Evolutionary conservation across 2,329 filamentous ascomycete genomes (phyloP), one percentile per base, ranked within the genome.

Genomic region (Hymenoscyphus salicellus): DNA sequence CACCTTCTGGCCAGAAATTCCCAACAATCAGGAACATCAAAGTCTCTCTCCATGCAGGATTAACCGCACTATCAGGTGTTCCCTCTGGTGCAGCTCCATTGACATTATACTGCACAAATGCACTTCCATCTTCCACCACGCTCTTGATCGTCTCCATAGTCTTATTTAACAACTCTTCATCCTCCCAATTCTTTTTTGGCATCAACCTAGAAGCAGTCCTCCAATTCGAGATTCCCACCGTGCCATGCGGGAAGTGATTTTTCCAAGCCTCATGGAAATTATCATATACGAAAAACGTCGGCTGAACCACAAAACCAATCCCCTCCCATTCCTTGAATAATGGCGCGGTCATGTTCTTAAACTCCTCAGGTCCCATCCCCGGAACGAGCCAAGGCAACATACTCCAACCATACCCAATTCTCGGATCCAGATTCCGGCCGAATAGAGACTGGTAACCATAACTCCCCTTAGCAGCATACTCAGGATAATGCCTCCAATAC

Each of bases 1-100:
- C 67, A 14, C 61, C 69, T 10, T 32, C 57, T 38, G 63, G 65
- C 67, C 67, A 69, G 8, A 28, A 32, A 26, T 58, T 59, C 23
- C 55, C 58, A 36, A 63, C 28, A 28, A 63, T 60, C 17, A 59
- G 36, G 10, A 33, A 36, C 16, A 60, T 16, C 32, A 65, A 23
- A 55, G 64, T 61, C 3, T 66, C 60, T 30, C 68, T 64, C 68
- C 68, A 68, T 17, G 62, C 60, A 30, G 68, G 68, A 11, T 65
- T 49, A 7, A 68, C 63, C 11, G 66, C 64, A 41, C 62, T 67
- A 7, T 59, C 38, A 16, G 55, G 43, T 43, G 26, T 46, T 17
- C 58, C 58, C 3, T 36, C 58, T 6, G 58, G 58, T 23, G 33
- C 38, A 14, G 58, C 56, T 60, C 58, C 58, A 49, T 60, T 60